These are phyloP conservation scores for Plasmodium fragile DNA, from an alignment of 169 alveolate genomes.

Conservation along the genomic window DNA sequence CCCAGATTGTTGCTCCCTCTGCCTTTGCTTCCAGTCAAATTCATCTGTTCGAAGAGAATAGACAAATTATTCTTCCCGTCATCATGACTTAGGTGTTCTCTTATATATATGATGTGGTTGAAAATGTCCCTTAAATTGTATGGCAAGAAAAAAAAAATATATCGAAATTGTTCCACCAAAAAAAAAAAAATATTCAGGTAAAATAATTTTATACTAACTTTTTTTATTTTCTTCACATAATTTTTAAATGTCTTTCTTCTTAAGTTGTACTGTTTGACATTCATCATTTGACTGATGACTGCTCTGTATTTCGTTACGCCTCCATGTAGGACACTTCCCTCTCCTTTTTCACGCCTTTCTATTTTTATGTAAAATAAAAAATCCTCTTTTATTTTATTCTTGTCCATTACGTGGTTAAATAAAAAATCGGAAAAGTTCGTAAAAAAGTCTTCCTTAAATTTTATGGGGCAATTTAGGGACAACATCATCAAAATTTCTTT, in stretches of 20 bases:
- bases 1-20: not conserved
- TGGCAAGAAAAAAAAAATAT: constrained; percentile 60
- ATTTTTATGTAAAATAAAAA: constrained; percentile 71
- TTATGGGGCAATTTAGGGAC: constrained; percentile 73
- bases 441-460: constrained; percentile 65
- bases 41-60: constrained; percentile 9
- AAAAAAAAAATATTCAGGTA: constrained; percentile 46
- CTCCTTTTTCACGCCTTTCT: constrained; percentile 13
- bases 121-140: constrained; percentile 42
- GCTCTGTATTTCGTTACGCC: constrained; percentile 20
- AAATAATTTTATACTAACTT: constrained; percentile 48
- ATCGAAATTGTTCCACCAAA: constrained; percentile 43
- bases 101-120: constrained; percentile 45
- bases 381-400: constrained; percentile 65
- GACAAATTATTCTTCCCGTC: constrained; percentile 24
- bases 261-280: constrained; percentile 39
- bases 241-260: constrained; percentile 43
- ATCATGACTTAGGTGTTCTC: constrained; percentile 9
- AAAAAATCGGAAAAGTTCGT: constrained; percentile 48
- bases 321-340: not conserved
- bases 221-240: constrained; percentile 65
- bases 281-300: constrained; percentile 66
- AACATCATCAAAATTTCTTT: constrained; percentile 67
- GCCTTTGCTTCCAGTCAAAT: constrained; percentile 4
- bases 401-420: constrained; percentile 63